Base-by-base conservation (phyloP, 1,284 basidiomycete species). In the Earliella scabrosa region DNA sequence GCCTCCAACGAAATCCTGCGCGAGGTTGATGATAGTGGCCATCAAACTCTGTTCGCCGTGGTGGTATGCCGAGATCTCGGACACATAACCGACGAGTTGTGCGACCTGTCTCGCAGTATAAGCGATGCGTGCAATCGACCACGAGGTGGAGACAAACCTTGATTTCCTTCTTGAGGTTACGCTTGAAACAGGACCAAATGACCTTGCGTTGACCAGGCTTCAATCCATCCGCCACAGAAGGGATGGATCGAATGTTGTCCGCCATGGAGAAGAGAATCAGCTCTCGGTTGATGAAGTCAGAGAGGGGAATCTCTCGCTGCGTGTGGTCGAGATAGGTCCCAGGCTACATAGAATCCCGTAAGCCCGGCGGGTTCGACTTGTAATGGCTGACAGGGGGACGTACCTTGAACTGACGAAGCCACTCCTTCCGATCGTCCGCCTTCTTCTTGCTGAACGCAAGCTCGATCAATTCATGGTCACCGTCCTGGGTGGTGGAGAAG, bases 401-500 rank as follows among this genome's bases (percentile, higher is more conserved):
- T 60, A 90, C 93, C 78, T 85, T 94, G 78, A 96, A 97, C 64
- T 95, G 89, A 24, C 97, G 83, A 11, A 99, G 79, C 97, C 97
- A 99, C 63, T 99, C 97, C 73, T 99, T 99, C 46, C 97, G 91
- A 20, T 99, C 95, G 63, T 99, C 97, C 0, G 96, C 94, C 73
- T 97, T 98, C 81, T 98, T 99, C 85, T 99, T 99, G 80, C 94
- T 98, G 81, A 99, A 99, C 0, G 97, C 97, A 60, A 99, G 88
- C 52, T 99, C 97, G 61, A 99, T 97, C 35, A 99, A 81, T 4
- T 89, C 87, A 51, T 86, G 87, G 66, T 99, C 97, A 2, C 90
- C 95, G 0, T 89, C 83, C 67, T 91, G 83, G 10, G 88, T 90
- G 1, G 88, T 78, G 1, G 92, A 84, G 75, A 99, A 99, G 0